Conservation (phyloP, 129 eudicot species). For the Artemisia annua region DNA sequence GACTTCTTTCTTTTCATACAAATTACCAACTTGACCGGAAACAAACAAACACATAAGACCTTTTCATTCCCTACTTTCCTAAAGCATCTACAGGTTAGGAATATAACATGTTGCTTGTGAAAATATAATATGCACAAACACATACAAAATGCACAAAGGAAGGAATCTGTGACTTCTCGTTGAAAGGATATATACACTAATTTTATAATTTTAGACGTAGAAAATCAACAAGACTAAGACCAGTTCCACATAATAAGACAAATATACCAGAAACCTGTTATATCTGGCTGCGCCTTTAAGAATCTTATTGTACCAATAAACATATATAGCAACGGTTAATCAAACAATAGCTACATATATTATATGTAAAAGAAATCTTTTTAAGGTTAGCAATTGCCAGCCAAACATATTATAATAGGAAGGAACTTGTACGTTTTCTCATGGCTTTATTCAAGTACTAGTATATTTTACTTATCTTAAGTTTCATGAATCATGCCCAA, state of each 20-base stretch:
- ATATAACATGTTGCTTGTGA: constrained; percentile 19
- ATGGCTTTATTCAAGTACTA: constrained; percentile 5
- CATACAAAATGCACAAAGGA: constrained; percentile 26
- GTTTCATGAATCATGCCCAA: background rate
- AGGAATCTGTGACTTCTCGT: constrained; percentile 24
- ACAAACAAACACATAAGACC: constrained; percentile 18
- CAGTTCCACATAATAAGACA: constrained; percentile 29
- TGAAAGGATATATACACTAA: constrained; percentile 28
- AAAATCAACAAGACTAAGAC: constrained; percentile 17
- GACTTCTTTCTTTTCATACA: background rate
- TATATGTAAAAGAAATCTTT: background rate
- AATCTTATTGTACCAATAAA: constrained; percentile 25
- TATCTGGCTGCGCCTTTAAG: constrained; percentile 11
- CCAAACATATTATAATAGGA: constrained; percentile 10
- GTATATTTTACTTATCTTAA: background rate
- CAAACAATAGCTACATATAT: constrained; percentile 18
- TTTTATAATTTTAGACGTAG: background rate
- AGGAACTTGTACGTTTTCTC: constrained; percentile 18
- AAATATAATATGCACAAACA: constrained; percentile 23
- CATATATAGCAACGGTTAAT: background rate
- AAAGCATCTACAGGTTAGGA: constrained; percentile 7
- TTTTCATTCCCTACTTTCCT: background rate
- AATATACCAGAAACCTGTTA: constrained; percentile 16
- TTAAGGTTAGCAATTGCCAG: background rate
- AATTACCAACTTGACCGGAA: background rate